These are phyloP conservation scores for Pythium rishiriense DNA, from an alignment of 352 stramenopile species.

Conservation along the genomic window DNA sequence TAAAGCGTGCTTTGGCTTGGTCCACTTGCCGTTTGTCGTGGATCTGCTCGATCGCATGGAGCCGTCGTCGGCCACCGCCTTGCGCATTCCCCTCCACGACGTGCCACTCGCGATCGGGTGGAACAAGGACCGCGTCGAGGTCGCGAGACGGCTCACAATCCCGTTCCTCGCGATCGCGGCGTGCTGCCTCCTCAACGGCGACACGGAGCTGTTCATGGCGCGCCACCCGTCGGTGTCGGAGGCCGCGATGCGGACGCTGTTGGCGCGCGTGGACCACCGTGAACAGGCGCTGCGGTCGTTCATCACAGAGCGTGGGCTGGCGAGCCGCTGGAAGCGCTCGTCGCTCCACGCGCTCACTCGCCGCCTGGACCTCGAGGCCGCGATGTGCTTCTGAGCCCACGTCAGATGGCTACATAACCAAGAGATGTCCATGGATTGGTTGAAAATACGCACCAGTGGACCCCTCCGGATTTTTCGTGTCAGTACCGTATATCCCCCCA, in stretches of 20 bases:
- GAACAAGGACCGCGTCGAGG: background rate
- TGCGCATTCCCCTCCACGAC: background rate
- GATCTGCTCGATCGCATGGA: constrained; percentile 5
- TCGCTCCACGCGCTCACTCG: constrained; percentile 10
- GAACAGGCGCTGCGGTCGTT: constrained; percentile 11
- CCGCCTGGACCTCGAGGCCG: constrained; percentile 12
- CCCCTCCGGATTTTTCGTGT: too few relatives aligned
- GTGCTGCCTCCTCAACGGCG: constrained; percentile 15
- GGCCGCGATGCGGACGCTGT: background rate
- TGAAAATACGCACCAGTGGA: constrained; percentile 9
- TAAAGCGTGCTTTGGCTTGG: constrained; percentile 4
- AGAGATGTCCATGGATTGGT: background rate
- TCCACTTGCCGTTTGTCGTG: constrained; percentile 14
- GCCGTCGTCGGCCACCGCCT: background rate
- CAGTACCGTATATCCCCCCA: too few relatives aligned
- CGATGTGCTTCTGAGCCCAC: background rate
- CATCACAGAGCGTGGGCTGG: constrained; percentile 3
- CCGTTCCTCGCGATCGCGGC: constrained; percentile 7
- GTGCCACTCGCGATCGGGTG: constrained; percentile 11
- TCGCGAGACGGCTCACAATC: background rate
- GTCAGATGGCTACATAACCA: constrained; percentile 5
- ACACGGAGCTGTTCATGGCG: constrained; percentile 14
- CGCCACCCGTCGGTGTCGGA: background rate
- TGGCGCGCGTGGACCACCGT: constrained; percentile 6
- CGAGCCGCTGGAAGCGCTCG: constrained; percentile 14